phyloP scores from a whole-genome alignment of 1,284 basidiomycete species.

The Ganoderma sinense region DNA sequence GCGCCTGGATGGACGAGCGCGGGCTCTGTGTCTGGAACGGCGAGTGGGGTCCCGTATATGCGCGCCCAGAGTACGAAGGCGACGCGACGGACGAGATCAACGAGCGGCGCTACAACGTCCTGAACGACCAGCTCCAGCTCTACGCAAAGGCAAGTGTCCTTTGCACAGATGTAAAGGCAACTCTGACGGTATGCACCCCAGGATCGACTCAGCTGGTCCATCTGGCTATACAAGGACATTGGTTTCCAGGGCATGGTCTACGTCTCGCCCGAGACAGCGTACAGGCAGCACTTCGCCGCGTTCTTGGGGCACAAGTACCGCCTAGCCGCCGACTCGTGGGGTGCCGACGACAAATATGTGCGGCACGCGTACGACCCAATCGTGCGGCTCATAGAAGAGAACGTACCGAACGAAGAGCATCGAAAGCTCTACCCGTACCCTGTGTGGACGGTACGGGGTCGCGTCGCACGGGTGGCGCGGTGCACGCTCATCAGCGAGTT shows the following conservation, averaged over 20 bases:
- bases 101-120: constrained; percentile 61
- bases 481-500: constrained; percentile 73
- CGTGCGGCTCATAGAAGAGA: constrained; percentile 57
- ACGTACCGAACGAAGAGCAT: constrained; percentile 46
- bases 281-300: constrained; percentile 66
- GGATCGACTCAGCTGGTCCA: constrained; percentile 71
- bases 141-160: constrained; percentile 46
- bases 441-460: constrained; percentile 54
- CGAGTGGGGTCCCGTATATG: constrained; percentile 79
- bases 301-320: constrained; percentile 72
- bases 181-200: constrained; percentile 22
- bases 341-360: constrained; percentile 58
- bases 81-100: constrained; percentile 70
- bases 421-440: constrained; percentile 58
- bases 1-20: constrained; percentile 70
- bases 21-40: constrained; percentile 81
- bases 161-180: constrained; percentile 1
- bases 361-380: constrained; percentile 63
- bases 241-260: constrained; percentile 88
- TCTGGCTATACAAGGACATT: constrained; percentile 89
- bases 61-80: constrained; percentile 63
- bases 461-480: constrained; percentile 60
- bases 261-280: constrained; percentile 70
- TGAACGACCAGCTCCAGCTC: constrained; percentile 57
- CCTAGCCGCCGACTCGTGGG: constrained; percentile 73